Conservation (phyloP, 495 filamentous ascomycete species). For the Saxispiralis lemnorum region DNA sequence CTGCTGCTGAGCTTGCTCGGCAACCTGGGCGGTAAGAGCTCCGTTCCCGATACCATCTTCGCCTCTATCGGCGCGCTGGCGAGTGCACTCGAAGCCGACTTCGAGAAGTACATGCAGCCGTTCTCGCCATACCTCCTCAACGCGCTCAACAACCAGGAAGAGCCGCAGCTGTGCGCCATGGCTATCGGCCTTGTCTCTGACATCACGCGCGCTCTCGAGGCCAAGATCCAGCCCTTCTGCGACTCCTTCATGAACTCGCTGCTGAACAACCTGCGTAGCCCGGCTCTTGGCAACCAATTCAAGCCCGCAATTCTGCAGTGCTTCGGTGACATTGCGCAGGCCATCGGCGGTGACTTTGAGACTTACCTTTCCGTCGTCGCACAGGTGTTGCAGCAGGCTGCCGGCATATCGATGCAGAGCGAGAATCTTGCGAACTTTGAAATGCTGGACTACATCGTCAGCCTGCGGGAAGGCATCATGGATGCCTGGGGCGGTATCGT, state of each 20-base stretch:
- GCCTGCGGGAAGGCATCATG: conserved; percentile 91
- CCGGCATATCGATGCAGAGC: conserved; percentile 50
- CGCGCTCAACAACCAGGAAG: conserved; percentile 85
- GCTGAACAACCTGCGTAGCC: conserved; percentile 67
- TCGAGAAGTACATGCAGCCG: conserved; percentile 88
- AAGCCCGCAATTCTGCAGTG: conserved; percentile 96
- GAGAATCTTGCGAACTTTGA: conserved; percentile 59
- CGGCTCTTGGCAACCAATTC: conserved; percentile 75
- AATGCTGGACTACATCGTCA: conserved; percentile 89
- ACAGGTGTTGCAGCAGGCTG: conserved; percentile 83
- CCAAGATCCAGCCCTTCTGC: conserved; percentile 80
- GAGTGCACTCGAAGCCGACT: conserved; percentile 76
- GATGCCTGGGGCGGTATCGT: conserved; percentile 97
- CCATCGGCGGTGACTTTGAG: conserved; percentile 82
- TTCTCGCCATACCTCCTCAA: conserved; percentile 83
- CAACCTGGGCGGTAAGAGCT: conserved; percentile 70
- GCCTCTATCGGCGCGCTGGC: conserved; percentile 73
- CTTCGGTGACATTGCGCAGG: conserved; percentile 94
- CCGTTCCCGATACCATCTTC: conserved; percentile 83
- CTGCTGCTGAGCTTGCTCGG: conserved; percentile 61
- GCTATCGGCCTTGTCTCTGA: conserved; percentile 94
- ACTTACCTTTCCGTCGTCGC: conserved; percentile 82
- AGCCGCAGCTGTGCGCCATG: conserved; percentile 85
- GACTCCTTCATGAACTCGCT: conserved; percentile 95
- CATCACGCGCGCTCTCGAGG: conserved; percentile 77